Conservation (phyloP, 345 rosid species). For the Balakata baccata region DNA sequence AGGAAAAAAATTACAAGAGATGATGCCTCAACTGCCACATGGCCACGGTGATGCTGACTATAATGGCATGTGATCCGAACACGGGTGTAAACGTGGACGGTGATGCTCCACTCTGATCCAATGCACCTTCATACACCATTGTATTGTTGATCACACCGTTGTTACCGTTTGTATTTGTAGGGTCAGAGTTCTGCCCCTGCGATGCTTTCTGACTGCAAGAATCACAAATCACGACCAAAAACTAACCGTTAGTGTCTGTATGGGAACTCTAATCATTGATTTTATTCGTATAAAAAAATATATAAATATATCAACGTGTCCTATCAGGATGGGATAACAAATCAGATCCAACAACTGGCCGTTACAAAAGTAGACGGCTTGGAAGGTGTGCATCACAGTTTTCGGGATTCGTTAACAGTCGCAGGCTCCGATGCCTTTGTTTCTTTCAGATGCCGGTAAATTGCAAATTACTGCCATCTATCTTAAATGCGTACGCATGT, state of each 20-base stretch:
- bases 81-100: conserved; percentile 26
- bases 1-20: conserved; percentile 32
- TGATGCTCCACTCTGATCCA: conserved; percentile 46
- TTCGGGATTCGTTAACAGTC: conserved; percentile 17
- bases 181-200: conserved; percentile 34
- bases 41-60: conserved; percentile 31
- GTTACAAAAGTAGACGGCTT: conserved; percentile 13
- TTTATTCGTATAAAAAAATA: background rate
- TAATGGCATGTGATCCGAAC: conserved; percentile 24
- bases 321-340: background rate
- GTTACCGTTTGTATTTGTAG: conserved; percentile 9
- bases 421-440: background rate
- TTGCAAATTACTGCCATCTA: no score
- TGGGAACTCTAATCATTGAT: no score
- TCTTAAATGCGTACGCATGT: background rate
- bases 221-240: background rate
- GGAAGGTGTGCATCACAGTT: background rate
- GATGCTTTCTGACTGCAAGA: conserved; percentile 69
- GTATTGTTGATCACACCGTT: conserved; percentile 28
- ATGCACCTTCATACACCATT: conserved; percentile 72
- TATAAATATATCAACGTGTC: conserved; percentile 24
- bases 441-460: no score
- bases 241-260: conserved; percentile 24
- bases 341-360: conserved; percentile 3
- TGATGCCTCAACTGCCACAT: conserved; percentile 40